Conservation (phyloP, 106 monocot genomes). For the Agapanthus africanus region DNA sequence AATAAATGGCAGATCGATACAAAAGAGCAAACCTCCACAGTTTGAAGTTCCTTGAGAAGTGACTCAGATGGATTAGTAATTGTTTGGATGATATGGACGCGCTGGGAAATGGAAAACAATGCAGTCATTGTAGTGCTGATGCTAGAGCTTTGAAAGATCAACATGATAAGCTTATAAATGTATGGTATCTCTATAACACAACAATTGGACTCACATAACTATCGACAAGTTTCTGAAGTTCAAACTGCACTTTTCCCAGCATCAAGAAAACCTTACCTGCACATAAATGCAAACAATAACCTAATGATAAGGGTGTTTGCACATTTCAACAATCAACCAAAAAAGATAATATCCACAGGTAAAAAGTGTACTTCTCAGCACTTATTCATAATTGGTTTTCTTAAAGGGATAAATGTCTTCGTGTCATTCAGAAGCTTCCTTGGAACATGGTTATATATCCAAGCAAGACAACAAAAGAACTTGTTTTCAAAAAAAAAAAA, state of each 20-base stretch:
- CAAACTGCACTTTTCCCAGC: conserved; percentile 59
- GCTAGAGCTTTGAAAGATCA: neutral
- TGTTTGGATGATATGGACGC: conserved; percentile 57
- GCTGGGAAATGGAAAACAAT: conserved; percentile 29
- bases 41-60: conserved; percentile 70
- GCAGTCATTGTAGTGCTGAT: neutral
- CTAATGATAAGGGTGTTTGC: no score
- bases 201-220: conserved; percentile 48
- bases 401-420: no score
- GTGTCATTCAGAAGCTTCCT: no score
- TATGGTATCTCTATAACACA: neutral
- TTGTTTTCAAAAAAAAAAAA: no score
- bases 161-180: neutral
- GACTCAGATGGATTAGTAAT: conserved; percentile 69
- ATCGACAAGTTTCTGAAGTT: conserved; percentile 67
- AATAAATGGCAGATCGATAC: no score
- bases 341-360: no score
- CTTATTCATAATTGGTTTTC: no score
- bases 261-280: conserved; percentile 45
- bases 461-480: no score
- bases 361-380: conserved; percentile 52
- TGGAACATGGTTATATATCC: no score
- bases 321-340: no score
- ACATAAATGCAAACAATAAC: no score
- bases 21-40: conserved; percentile 54